Base-by-base conservation (phyloP, 23 red algal species). In the Gracilaria vermiculophylla region DNA sequence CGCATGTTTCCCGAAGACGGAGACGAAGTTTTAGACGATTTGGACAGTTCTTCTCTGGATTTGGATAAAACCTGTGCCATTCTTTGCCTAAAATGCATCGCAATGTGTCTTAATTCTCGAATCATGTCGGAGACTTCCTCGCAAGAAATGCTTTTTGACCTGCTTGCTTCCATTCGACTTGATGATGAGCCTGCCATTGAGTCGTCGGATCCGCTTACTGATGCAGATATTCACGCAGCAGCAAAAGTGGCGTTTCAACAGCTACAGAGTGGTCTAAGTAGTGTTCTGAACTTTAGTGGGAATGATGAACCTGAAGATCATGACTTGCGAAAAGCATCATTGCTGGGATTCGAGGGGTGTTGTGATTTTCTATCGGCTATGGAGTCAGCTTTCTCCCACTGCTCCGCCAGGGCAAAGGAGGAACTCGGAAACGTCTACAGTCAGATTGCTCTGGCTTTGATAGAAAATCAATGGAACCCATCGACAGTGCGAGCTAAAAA, bases 191-290 rank as follows among this genome's bases (percentile, higher is more conserved):
- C 52, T 21, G 56, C 53, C 36, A 41, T 81, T 23, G 58, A 80
- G 43, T 32, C 87, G 8, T 91, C 87, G 29, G 87, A 91, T 58
- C 87, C 87, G 31, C 33, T 91, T 60, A 70, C 61, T 33, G 50
- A 69, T 13, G 62, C 34, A 8, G 87, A 91, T 72, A 61, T 91
- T 70, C 61, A 52, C 58, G 45, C 76, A 32, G 87, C 87, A 8
- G 87, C 53, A 21, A 91, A 81, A 23, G 29, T 60, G 16, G 75
- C 87, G 10, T 91, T 91, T 48, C 42, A 53, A 64, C 87, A 91
- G 60, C 76, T 91, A 29, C 29, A 45, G 17, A 36, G 41, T 35
- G 33, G 21, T 37, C 58, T 80, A 1, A 53, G 36, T 31, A 20
- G 27, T 19, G 74, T 76, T 10, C 27, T 78, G 9, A 31, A 43